Evolutionary conservation across 176 grass and related monocot species (phyloP).

Genomic region (Saccharum spontaneum): DNA sequence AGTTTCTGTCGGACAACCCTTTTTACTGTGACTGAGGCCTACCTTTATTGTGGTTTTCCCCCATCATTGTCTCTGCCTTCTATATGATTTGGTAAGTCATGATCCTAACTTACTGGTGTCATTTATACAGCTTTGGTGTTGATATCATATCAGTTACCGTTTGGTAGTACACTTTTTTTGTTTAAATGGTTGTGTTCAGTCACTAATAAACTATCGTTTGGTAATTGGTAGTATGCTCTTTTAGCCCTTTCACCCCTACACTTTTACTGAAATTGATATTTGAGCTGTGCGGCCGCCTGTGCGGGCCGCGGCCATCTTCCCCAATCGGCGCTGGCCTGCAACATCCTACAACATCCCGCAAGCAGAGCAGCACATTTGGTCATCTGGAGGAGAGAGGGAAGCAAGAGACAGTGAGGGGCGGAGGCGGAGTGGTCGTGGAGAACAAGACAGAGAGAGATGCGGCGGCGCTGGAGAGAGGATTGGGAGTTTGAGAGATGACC

Average conservation of each 20-base stretch:
- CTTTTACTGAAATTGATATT: background rate
- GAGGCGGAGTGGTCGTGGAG: no score
- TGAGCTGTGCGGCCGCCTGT: no score
- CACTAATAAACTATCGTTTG: background rate
- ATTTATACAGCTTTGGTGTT: background rate
- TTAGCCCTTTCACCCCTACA: background rate
- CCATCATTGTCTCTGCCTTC: slow-evolving; percentile 13
- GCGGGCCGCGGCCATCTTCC: no score
- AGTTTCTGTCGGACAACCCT: slow-evolving; percentile 31
- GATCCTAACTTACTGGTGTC: background rate
- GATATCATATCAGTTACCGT: background rate
- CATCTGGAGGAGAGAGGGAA: no score
- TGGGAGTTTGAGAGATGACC: no score
- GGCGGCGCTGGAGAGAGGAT: no score
- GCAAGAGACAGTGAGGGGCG: no score
- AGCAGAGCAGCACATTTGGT: no score
- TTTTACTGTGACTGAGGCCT: slow-evolving; percentile 33
- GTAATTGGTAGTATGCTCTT: background rate
- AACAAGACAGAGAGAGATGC: no score
- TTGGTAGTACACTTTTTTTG: background rate
- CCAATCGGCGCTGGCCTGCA: no score
- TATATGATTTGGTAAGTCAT: slow-evolving; percentile 30
- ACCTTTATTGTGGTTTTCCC: slow-evolving; percentile 34
- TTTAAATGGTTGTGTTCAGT: background rate
- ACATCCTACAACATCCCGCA: no score